Percentiles rank a stretch among this genome's conserved stretches.
phyloP scores from a whole-genome alignment of 192 early-diverging fungal species.

The Coemansia sp. region DNA sequence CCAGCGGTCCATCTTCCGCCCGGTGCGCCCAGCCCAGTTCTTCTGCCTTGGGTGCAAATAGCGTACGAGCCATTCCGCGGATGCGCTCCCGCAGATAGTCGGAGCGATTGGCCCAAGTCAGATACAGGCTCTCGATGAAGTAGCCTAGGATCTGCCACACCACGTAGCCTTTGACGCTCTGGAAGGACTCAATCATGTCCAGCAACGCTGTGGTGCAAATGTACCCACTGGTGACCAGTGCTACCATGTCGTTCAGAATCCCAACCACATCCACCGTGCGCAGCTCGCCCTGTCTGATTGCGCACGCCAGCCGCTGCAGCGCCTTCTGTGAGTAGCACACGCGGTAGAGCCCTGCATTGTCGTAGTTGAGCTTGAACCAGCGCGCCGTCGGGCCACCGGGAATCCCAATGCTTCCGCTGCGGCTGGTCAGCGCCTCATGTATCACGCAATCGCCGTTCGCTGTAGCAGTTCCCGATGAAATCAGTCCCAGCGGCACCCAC shows the following conservation, averaged over 20 bases:
- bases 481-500: constrained; percentile 64
- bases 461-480: constrained; percentile 5
- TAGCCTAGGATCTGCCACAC: too few species aligned
- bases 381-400: constrained; percentile 34
- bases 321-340: constrained; percentile 68
- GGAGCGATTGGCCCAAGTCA: constrained; percentile 54
- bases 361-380: constrained; percentile 85
- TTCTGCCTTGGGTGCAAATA: constrained; percentile 62
- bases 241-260: constrained; percentile 78
- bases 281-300: constrained; percentile 56
- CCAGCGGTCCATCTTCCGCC: constrained; percentile 58
- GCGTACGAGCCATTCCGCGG: constrained; percentile 36
- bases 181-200: constrained; percentile 67
- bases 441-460: not conserved
- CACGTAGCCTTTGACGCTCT: constrained; percentile 68
- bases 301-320: constrained; percentile 55
- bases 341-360: constrained; percentile 81
- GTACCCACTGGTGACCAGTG: constrained; percentile 76
- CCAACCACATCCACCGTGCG: constrained; percentile 78
- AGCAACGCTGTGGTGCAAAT: constrained; percentile 71
- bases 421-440: constrained; percentile 40
- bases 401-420: constrained; percentile 26
- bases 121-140: constrained; percentile 47
- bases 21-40: constrained; percentile 62
- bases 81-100: constrained; percentile 51